Conservation (phyloP, 352 stramenopile species). For the Phytophthora megakarya region DNA sequence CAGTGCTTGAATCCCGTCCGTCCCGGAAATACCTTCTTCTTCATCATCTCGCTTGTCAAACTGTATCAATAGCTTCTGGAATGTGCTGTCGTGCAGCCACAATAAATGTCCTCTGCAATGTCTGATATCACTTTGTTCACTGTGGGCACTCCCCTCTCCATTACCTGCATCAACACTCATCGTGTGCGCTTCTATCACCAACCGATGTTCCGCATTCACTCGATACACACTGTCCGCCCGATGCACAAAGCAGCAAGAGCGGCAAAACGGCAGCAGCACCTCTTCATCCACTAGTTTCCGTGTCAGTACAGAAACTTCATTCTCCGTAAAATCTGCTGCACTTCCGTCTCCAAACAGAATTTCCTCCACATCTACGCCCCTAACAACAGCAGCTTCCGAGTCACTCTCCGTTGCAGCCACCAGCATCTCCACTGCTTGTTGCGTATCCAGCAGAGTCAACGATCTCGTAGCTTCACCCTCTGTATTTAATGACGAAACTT, state of each 20-base stretch:
- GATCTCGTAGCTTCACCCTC: background rate
- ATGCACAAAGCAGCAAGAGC: constrained; percentile 38
- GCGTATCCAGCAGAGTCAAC: constrained; percentile 20
- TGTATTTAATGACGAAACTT: constrained; percentile 1
- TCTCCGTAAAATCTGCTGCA: constrained; percentile 28
- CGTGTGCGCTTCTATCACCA: constrained; percentile 28
- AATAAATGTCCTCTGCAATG: constrained; percentile 30
- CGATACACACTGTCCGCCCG: constrained; percentile 39
- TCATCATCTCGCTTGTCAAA: constrained; percentile 17
- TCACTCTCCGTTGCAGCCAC: constrained; percentile 29
- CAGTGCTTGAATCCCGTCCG: constrained; percentile 45
- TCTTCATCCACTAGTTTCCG: constrained; percentile 33
- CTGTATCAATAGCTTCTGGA: constrained; percentile 18
- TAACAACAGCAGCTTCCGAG: constrained; percentile 22
- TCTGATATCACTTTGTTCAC: background rate
- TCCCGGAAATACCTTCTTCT: constrained; percentile 35
- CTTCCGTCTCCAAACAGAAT: constrained; percentile 31
- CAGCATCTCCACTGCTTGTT: constrained; percentile 41
- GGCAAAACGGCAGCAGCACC: constrained; percentile 41
- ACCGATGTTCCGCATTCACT: constrained; percentile 28
- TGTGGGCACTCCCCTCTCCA: background rate
- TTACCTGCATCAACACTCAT: constrained; percentile 10
- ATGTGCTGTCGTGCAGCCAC: constrained; percentile 24
- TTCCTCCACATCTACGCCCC: constrained; percentile 39
- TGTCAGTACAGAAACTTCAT: constrained; percentile 8